phyloP scores from a whole-genome alignment of 1,284 basidiomycete genomes.

The Fomitopsis pinicola region DNA sequence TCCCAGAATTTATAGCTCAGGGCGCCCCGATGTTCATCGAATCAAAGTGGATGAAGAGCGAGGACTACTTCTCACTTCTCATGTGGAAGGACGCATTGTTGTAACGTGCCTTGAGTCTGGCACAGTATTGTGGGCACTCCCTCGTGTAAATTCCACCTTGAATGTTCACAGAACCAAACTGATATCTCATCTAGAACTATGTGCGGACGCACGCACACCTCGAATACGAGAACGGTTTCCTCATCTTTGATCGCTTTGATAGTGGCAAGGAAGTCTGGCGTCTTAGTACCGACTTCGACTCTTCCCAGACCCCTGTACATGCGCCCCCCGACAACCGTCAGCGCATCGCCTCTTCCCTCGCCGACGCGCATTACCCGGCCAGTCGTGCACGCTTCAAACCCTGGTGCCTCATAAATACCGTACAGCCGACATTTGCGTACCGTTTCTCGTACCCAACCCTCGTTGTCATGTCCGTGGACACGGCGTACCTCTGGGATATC shows the following conservation, averaged over 20 bases:
- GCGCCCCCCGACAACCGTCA: conserved; percentile 34
- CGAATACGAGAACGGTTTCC: conserved; percentile 69
- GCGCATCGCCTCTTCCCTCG: conserved; percentile 19
- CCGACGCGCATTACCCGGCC: not conserved
- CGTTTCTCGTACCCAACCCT: conserved; percentile 67
- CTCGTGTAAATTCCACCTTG: conserved; percentile 29
- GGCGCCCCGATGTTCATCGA: conserved; percentile 50
- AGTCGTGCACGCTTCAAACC: conserved; percentile 49
- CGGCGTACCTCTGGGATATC: conserved; percentile 59
- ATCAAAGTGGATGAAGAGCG: conserved; percentile 67
- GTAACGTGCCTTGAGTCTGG: conserved; percentile 51
- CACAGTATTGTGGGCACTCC: conserved; percentile 52
- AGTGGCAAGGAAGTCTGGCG: conserved; percentile 69
- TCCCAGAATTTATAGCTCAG: conserved; percentile 28
- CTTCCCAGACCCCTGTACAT: conserved; percentile 10
- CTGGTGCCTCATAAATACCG: conserved; percentile 49
- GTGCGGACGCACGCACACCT: conserved; percentile 60
- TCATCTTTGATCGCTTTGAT: conserved; percentile 60
- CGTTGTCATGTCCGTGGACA: conserved; percentile 39
- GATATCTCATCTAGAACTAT: conserved; percentile 38
- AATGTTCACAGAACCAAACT: conserved; percentile 12
- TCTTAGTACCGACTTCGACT: conserved; percentile 29
- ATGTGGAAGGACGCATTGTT: conserved; percentile 44
- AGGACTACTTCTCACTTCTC: conserved; percentile 55
- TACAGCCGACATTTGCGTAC: conserved; percentile 49